Evolutionary conservation across 331 rosid genomes (phyloP).

Genomic region (Telfairia occidentalis): DNA sequence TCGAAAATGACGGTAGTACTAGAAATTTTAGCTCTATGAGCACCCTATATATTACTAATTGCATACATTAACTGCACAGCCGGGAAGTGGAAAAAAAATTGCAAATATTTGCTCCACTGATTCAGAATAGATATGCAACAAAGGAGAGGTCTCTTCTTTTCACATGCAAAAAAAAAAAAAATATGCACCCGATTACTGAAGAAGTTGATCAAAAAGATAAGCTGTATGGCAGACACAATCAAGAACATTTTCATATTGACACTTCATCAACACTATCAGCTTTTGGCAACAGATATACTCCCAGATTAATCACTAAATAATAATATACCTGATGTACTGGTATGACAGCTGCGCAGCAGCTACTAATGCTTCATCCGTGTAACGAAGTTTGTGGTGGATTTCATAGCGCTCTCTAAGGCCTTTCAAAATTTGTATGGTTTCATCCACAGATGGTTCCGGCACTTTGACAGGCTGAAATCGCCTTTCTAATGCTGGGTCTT

Average conservation of each 20-base stretch:
- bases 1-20: too few species aligned
- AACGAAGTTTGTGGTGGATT: conserved; percentile 16
- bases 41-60: not conserved
- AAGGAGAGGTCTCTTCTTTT: not conserved
- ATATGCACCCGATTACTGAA: not conserved
- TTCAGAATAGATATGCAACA: not conserved
- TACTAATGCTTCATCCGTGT: conserved; percentile 13
- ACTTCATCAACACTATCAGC: not conserved
- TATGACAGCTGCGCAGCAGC: conserved; percentile 26
- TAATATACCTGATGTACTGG: conserved; percentile 22
- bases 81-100: not conserved
- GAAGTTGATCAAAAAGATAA: not conserved
- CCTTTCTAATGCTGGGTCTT: conserved; percentile 21
- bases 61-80: not conserved
- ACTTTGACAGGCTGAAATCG: conserved; percentile 19
- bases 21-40: not conserved
- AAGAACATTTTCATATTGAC: not conserved
- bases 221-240: not conserved
- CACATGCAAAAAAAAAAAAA: not conserved
- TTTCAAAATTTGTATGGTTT: conserved; percentile 17
- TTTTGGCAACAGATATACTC: not conserved
- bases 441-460: conserved; percentile 23
- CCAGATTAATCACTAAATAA: not conserved
- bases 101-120: not conserved
- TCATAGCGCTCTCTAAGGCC: conserved; percentile 17